These are phyloP conservation scores for Nyctanthes arbortristis DNA, from an alignment of 257 asterid species.

Conservation along the genomic window DNA sequence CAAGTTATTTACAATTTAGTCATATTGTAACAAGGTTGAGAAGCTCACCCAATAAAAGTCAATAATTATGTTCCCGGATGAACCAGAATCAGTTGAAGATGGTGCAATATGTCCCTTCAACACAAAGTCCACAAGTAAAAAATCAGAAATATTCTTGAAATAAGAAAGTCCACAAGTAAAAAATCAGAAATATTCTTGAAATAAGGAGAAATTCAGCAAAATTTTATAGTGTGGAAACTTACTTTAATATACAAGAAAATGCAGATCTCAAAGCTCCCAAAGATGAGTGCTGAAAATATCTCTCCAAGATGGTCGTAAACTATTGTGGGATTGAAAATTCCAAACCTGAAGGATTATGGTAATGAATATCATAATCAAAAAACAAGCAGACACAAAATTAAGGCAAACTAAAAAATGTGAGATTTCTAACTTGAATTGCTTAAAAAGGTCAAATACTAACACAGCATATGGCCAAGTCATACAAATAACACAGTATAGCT, in stretches of 20 bases:
- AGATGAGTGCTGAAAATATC: slow-evolving; percentile 80
- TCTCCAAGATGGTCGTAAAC: slow-evolving; percentile 95
- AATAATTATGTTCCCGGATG: slow-evolving; percentile 80
- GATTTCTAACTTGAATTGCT: slow-evolving; percentile 11
- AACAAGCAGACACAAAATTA: slow-evolving; percentile 13
- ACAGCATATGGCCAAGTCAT: too few relatives aligned
- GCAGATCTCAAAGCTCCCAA: slow-evolving; percentile 86
- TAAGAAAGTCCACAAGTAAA: slow-evolving; percentile 33
- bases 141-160: slow-evolving; percentile 12
- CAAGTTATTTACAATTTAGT: slow-evolving; percentile 14
- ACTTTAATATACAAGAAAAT: slow-evolving; percentile 80
- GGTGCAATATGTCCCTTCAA: slow-evolving; percentile 83
- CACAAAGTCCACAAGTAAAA: slow-evolving; percentile 36
- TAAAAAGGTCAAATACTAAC: slow-evolving; percentile 14
- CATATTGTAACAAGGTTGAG: slow-evolving; percentile 3
- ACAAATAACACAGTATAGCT: too few relatives aligned
- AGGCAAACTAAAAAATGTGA: slow-evolving; percentile 1
- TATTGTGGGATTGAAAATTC: slow-evolving; percentile 77
- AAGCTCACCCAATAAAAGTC: slow-evolving; percentile 93
- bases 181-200: slow-evolving; percentile 13
- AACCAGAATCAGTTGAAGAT: slow-evolving; percentile 90
- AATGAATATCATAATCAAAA: slow-evolving; percentile 14
- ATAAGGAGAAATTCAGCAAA: slow-evolving; percentile 11
- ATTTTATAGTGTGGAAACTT: slow-evolving; percentile 26
- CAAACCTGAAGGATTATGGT: slow-evolving; percentile 60